Conservation (phyloP, 2,329 filamentous ascomycete genomes). For the Neonectria neomacrospora region DNA sequence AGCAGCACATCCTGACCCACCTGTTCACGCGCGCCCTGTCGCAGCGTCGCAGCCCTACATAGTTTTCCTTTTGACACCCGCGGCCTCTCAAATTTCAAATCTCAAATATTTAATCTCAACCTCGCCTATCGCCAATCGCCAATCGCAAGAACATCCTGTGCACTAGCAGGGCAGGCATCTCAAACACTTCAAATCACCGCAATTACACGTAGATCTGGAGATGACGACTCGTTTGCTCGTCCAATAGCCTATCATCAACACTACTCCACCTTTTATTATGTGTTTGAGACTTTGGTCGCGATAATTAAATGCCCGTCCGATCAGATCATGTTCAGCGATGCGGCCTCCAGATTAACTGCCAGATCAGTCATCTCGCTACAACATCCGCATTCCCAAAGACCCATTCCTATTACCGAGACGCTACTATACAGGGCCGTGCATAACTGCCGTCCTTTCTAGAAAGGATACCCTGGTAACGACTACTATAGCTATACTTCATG, state of each 20-base stretch:
- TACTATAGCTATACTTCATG: background rate
- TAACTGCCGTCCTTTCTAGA: background rate
- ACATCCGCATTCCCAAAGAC: background rate
- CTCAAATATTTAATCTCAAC: background rate
- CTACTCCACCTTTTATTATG: background rate
- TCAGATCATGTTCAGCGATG: background rate
- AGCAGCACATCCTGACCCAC: slow-evolving; percentile 22
- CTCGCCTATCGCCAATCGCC: slow-evolving; percentile 4
- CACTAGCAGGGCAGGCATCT: background rate
- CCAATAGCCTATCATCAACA: background rate
- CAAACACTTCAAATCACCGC: background rate
- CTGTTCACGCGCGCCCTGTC: slow-evolving; percentile 17
- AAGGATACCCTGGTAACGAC: background rate
- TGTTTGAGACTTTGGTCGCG: background rate
- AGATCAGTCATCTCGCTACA: background rate
- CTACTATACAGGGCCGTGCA: background rate
- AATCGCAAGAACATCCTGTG: background rate
- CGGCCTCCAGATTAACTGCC: background rate
- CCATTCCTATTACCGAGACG: background rate
- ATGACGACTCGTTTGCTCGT: background rate
- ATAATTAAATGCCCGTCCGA: background rate
- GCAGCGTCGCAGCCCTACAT: slow-evolving; percentile 4
- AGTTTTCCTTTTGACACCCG: slow-evolving; percentile 8
- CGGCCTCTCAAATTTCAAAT: background rate
- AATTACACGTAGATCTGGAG: background rate